Percentiles rank a stretch among this genome's conserved stretches.
Conservation (phyloP, 306 rosid species). For the Abrus pulchellus region DNA sequence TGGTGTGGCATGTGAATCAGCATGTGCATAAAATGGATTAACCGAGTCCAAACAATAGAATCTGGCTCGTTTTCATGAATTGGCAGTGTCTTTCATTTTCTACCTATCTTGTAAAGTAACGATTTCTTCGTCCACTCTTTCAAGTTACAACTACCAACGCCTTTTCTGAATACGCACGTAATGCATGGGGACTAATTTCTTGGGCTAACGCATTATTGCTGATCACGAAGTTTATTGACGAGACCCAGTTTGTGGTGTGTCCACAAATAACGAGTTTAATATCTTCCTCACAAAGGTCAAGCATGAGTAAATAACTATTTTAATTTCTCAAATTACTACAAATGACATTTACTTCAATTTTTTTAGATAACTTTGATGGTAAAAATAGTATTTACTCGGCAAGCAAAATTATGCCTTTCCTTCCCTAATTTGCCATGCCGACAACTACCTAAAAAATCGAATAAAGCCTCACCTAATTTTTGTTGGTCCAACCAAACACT, state of each 20-base stretch:
- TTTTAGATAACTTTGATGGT: too few relatives aligned
- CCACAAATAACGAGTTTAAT: slow-evolving; percentile 35
- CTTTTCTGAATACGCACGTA: slow-evolving; percentile 8
- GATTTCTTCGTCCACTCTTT: slow-evolving; percentile 9
- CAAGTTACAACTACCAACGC: slow-evolving; percentile 21
- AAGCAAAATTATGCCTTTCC: neutral
- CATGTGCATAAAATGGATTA: slow-evolving; percentile 50
- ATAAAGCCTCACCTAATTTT: neutral
- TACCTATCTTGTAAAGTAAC: slow-evolving; percentile 19
- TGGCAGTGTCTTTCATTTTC: slow-evolving; percentile 20
- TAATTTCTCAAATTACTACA: too few relatives aligned
- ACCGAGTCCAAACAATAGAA: slow-evolving; percentile 11
- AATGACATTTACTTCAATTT: neutral
- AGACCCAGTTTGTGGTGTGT: neutral
- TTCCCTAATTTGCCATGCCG: neutral
- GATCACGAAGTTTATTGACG: slow-evolving; percentile 1
- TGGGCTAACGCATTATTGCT: slow-evolving; percentile 9
- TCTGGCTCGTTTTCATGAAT: slow-evolving; percentile 35
- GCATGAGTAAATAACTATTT: neutral
- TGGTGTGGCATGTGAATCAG: slow-evolving; percentile 50
- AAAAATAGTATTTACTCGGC: too few relatives aligned
- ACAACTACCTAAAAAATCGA: neutral
- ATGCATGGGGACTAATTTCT: neutral
- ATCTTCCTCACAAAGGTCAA: slow-evolving; percentile 24
- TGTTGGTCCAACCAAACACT: slow-evolving; percentile 16